Evolutionary conservation across 78 protist genomes (phyloP).

Genomic region (Monosiga brevicollis): DNA sequence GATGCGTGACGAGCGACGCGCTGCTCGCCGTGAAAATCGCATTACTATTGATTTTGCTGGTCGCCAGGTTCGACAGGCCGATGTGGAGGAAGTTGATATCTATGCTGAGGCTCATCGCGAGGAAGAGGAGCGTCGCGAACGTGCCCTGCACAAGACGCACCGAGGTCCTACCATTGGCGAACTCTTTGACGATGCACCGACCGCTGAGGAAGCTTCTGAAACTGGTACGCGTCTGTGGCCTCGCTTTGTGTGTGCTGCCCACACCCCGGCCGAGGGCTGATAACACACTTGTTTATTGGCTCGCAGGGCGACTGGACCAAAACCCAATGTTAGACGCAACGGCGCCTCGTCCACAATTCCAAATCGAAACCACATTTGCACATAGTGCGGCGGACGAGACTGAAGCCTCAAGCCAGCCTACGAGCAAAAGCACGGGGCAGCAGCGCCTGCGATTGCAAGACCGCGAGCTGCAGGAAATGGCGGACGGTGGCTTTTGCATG

Average conservation of each 20-base stretch:
- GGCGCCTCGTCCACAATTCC: too few relatives aligned
- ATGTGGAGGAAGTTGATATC: neutral
- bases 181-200: neutral
- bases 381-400: too few relatives aligned
- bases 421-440: neutral
- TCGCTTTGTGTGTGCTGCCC: neutral
- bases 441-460: neutral
- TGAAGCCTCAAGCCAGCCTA: too few relatives aligned
- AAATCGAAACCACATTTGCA: too few relatives aligned
- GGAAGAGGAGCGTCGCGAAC: neutral
- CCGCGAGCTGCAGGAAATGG: neutral
- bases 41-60: conserved; percentile 16
- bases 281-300: neutral
- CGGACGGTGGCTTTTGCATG: conserved; percentile 25
- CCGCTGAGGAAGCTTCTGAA: neutral
- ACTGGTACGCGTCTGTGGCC: neutral
- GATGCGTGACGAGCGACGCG: neutral
- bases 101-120: neutral
- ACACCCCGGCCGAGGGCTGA: neutral
- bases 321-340: too few relatives aligned
- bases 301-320: too few relatives aligned
- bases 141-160: neutral
- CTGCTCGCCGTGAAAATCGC: neutral
- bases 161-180: too few relatives aligned
- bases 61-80: neutral